Conservation (phyloP, 2,329 filamentous ascomycete species). For the Diaporthe sp. region DNA sequence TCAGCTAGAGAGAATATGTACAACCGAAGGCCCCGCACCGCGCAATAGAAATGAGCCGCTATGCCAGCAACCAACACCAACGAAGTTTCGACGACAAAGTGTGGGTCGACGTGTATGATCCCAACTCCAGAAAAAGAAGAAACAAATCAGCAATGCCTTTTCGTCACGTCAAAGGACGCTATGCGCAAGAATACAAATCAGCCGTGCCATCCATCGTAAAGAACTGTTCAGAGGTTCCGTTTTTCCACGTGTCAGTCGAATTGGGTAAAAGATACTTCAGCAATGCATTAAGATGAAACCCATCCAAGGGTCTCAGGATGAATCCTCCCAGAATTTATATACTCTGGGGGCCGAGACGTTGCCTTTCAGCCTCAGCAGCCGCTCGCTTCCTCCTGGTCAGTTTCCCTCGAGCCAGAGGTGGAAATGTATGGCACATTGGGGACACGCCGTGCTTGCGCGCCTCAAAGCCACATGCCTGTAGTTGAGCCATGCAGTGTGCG, state of each 20-base stretch:
- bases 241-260: not conserved
- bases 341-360: too few relatives aligned
- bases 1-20: conserved; percentile 4
- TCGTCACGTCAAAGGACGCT: not conserved
- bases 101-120: not conserved
- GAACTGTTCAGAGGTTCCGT: not conserved
- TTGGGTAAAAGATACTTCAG: not conserved
- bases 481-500: too few relatives aligned
- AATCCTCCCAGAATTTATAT: not conserved
- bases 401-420: not conserved
- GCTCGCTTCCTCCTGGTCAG: not conserved
- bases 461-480: not conserved
- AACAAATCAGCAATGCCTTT: not conserved
- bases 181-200: not conserved
- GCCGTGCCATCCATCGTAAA: not conserved
- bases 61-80: conserved; percentile 26
- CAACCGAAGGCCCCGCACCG: not conserved
- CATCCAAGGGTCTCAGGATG: not conserved
- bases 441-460: not conserved
- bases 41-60: conserved; percentile 15
- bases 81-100: not conserved
- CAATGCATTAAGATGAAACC: not conserved
- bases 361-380: not conserved
- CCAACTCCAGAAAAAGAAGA: not conserved
- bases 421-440: not conserved